phyloP scores from a whole-genome alignment of 441 rosid genomes.

The Brassica balearica region DNA sequence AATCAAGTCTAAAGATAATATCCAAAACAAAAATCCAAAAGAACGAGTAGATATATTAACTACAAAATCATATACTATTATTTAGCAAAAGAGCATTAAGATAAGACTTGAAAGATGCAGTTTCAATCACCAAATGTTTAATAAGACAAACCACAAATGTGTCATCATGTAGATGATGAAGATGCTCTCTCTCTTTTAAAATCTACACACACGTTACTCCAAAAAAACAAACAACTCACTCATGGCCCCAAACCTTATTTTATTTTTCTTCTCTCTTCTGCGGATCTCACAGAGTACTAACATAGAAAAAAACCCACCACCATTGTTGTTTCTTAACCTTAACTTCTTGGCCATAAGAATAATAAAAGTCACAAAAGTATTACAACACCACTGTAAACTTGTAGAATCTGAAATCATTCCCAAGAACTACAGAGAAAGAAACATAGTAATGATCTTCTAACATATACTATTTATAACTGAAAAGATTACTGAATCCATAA shows the following conservation, averaged over 20 bases:
- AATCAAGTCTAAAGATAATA: not conserved
- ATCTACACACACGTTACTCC: conserved; percentile 36
- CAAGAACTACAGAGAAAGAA: conserved; percentile 14
- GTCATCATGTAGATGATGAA: conserved; percentile 33
- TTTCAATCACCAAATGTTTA: conserved; percentile 40
- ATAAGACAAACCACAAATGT: conserved; percentile 40
- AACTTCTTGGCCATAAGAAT: conserved; percentile 18
- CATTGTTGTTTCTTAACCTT: conserved; percentile 29
- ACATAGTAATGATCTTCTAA: conserved; percentile 20
- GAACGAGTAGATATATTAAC: conserved; percentile 8
- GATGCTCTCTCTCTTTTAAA: conserved; percentile 40
- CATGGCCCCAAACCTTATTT: conserved; percentile 28
- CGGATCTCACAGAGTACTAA: conserved; percentile 28
- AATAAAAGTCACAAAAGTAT: conserved; percentile 10
- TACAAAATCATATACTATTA: conserved; percentile 2
- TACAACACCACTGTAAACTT: conserved; percentile 25
- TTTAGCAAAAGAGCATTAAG: conserved; percentile 32
- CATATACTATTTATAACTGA: conserved; percentile 33
- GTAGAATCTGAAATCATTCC: conserved; percentile 28
- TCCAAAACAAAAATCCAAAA: conserved; percentile 1
- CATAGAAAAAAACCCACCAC: conserved; percentile 31
- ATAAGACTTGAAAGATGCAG: conserved; percentile 37
- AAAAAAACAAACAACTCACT: conserved; percentile 36
- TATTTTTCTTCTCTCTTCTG: not conserved
- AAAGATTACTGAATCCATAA: conserved; percentile 16